Percentiles rank a stretch among this genome's conserved stretches.
Conservation (phyloP, 768 basidiomycete genomes). For the Boletus reticulatus region DNA sequence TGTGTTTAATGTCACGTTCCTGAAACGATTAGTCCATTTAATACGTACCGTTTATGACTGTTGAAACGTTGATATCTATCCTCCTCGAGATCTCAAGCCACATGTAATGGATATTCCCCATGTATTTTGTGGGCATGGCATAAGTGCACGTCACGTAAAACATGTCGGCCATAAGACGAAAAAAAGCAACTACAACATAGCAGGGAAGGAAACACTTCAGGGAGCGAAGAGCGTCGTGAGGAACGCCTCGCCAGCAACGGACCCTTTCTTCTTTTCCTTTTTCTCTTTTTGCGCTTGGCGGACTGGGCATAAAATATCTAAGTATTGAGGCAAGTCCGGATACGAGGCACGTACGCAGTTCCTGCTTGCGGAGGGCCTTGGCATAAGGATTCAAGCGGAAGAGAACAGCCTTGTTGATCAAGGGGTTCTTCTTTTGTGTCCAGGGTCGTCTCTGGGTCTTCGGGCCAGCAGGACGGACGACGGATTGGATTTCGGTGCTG, state of each 20-base stretch:
- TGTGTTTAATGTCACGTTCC: not conserved
- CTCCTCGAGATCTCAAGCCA: too few relatives aligned
- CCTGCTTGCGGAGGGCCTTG: constrained; percentile 87
- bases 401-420: constrained; percentile 88
- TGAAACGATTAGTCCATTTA: too few relatives aligned
- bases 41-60: not conserved
- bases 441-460: constrained; percentile 90
- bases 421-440: constrained; percentile 99
- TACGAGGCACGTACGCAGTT: constrained; percentile 65
- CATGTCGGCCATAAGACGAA: constrained; percentile 10
- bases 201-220: constrained; percentile 39
- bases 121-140: constrained; percentile 18
- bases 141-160: constrained; percentile 13
- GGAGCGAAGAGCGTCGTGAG: constrained; percentile 81
- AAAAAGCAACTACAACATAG: constrained; percentile 2
- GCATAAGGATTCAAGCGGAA: constrained; percentile 99
- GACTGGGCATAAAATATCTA: constrained; percentile 42
- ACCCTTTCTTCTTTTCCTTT: constrained; percentile 62
- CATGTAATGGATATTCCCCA: not conserved
- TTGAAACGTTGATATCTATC: not conserved
- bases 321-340: not conserved
- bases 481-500: constrained; percentile 96
- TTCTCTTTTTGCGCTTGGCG: constrained; percentile 63
- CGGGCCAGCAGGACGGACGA: constrained; percentile 86
- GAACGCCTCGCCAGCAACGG: constrained; percentile 79